Evolutionary conservation across 2,329 filamentous ascomycete genomes (phyloP).

Genomic region (Fusarium chaquense): DNA sequence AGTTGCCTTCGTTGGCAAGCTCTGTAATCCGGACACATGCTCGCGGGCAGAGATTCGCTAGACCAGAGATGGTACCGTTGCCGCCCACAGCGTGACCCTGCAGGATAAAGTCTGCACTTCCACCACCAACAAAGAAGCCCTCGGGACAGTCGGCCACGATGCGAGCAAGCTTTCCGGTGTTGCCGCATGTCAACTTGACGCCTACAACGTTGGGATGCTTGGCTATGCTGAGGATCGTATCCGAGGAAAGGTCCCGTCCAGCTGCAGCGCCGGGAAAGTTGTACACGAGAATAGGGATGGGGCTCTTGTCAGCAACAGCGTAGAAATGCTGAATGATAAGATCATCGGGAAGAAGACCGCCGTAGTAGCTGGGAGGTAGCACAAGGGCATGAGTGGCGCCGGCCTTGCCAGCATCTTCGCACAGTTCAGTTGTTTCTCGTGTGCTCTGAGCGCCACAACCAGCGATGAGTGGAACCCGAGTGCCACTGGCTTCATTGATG

Average conservation of each 20-base stretch:
- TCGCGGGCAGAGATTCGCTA: slow-evolving; percentile 56
- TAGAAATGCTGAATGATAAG: slow-evolving; percentile 69
- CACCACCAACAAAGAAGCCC: slow-evolving; percentile 53
- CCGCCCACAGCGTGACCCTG: slow-evolving; percentile 56
- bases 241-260: slow-evolving; percentile 71
- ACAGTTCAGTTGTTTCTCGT: slow-evolving; percentile 77
- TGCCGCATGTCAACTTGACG: slow-evolving; percentile 74
- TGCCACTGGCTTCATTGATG: slow-evolving; percentile 42
- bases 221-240: slow-evolving; percentile 67
- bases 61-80: slow-evolving; percentile 57
- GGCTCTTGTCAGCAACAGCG: slow-evolving; percentile 69
- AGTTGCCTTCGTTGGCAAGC: slow-evolving; percentile 51
- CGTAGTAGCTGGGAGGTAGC: slow-evolving; percentile 83
- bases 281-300: slow-evolving; percentile 73
- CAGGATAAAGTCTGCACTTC: slow-evolving; percentile 58
- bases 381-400: slow-evolving; percentile 83
- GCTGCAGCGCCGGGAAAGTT: slow-evolving; percentile 73
- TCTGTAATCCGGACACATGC: slow-evolving; percentile 53
- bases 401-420: slow-evolving; percentile 74
- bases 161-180: slow-evolving; percentile 70
- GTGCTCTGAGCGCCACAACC: slow-evolving; percentile 82
- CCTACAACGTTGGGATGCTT: slow-evolving; percentile 70
- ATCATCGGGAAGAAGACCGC: slow-evolving; percentile 70
- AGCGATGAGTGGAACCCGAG: slow-evolving; percentile 69
- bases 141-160: slow-evolving; percentile 58